Base-by-base conservation (phyloP, 1,139 yeast species). In the Yarrowia galli region DNA sequence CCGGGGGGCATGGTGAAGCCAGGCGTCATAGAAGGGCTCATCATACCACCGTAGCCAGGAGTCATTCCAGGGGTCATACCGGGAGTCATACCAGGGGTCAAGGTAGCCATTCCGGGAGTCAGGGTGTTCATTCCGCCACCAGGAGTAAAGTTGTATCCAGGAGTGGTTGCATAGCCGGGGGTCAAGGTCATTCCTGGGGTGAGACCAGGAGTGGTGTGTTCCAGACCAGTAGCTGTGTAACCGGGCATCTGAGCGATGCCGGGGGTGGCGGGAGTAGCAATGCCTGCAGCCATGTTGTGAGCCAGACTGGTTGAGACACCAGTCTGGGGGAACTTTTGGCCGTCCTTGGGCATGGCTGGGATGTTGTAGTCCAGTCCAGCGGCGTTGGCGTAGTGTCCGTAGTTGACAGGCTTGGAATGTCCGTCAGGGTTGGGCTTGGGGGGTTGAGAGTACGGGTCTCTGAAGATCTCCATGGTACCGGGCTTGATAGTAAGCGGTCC, bases 381-480 rank as follows among this genome's bases (percentile, higher is more conserved):
- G 25, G 49, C 64, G 20, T 58, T 58, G 40, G 45, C 46, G 42
- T 58, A 54, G 61, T 54, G 61, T 6, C 61, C 61, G 8, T 12
- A 54, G 38, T 23, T 54, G 36, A 40, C 46, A 8, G 61, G 22
- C 23, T 40, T 38, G 32, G 23, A n/a, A 6, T 40, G 18, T 5
- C 35, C 61, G 36, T 25, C 48, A 7, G 22, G 36, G 7, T 3
- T 15, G 35, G 61, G 46, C 48, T 42, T 43, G 42, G 40, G 40
- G 64, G 64, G 64, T 28, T 18, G 32, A 28, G 64, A 58, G 32
- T 58, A 42, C 12, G 64, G 49, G 40, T 58, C 51, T 43, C 64
- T 42, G 49, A 6, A 58, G 51, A 58, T 58, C 64, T 58, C 64
- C 51, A 43, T 58, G 49, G 64, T 58, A 5, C 51, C 64, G 40